Evolutionary conservation across 306 rosid species (phyloP), one percentile per base, ranked within the genome.

Genomic region (Sechiopsis laciniata): DNA sequence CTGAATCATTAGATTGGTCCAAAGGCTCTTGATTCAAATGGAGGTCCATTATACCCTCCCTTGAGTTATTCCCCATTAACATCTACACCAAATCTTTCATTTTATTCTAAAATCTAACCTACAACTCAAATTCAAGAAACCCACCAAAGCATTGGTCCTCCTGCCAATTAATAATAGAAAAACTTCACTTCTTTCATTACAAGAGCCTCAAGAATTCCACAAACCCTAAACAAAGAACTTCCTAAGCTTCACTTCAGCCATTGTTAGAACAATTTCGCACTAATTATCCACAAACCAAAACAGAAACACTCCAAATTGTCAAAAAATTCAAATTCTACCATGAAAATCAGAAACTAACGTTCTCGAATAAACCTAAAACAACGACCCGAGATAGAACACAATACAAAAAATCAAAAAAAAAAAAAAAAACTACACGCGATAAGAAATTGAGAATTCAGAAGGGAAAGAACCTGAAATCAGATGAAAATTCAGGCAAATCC

Each of bases 21-120:
- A 54, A 64, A 76, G 87, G 89, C 55, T 82, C 81, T 55, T 75
- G 80, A 81, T 87, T 84, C 78, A 85, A 80, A 79, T 87, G 89
- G 65, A 85, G 81, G 63, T 76, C 82, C 90, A 86, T 84, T 61
- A 55, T 69, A 77, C 74, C 80, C 65, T 78, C 77, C 72, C 74
- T 61, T 77, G 74, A 68, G 57, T 76, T 76, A 67, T 55, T 74
- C 61, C 65, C 84, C 84, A 75, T 81, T 12, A 50, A 52, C 12
- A 78, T 57, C 78, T 75, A 40, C 68, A 68, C 61, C 26, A 57
- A 54, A n/a, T 37, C 50, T 35, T 20, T 17, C 11, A 68, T 55
- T 55, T 42, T 45, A 10, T 16, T 61, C 8, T 19, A 75, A 51
- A 40, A 40, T 40, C 8, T 40, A 40, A 40, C 15, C 35, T 35